A percentile compares a stretch with the other conserved stretches of the same genome.
These are phyloP conservation scores for Annulohypoxylon stygium DNA, from an alignment of 495 filamentous ascomycete species.

Conservation along the genomic window DNA sequence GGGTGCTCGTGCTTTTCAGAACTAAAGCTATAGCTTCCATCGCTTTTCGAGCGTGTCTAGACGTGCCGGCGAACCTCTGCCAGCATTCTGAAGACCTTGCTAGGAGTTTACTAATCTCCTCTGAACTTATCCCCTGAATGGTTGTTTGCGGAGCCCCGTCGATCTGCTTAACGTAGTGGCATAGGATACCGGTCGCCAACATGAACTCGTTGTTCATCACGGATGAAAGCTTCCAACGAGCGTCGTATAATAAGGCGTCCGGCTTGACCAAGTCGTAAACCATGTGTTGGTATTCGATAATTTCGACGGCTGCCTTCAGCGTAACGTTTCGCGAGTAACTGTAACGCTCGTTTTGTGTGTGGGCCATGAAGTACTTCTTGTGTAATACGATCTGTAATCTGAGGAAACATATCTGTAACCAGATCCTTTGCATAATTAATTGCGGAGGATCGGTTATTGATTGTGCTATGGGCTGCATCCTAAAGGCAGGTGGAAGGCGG, in stretches of 20 bases:
- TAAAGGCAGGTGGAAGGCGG: slow-evolving; percentile 52
- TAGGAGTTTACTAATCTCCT: slow-evolving; percentile 39
- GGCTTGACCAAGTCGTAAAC: slow-evolving; percentile 52
- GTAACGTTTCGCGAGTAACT: slow-evolving; percentile 49
- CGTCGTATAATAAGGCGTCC: slow-evolving; percentile 50
- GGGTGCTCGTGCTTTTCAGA: slow-evolving; percentile 22
- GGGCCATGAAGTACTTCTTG: slow-evolving; percentile 51
- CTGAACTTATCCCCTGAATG: slow-evolving; percentile 19
- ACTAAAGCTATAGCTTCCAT: slow-evolving; percentile 36
- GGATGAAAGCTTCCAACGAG: slow-evolving; percentile 54
- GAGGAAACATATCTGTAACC: slow-evolving; percentile 49
- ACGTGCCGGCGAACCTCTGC: slow-evolving; percentile 36
- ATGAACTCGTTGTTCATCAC: slow-evolving; percentile 55
- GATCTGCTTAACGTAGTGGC: slow-evolving; percentile 51
- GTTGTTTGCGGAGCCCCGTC: slow-evolving; percentile 15
- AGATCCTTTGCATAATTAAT: slow-evolving; percentile 51
- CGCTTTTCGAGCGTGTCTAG: slow-evolving; percentile 43
- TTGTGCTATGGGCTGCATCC: slow-evolving; percentile 52
- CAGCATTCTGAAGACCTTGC: slow-evolving; percentile 34
- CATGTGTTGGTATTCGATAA: slow-evolving; percentile 54
- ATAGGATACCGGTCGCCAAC: slow-evolving; percentile 55
- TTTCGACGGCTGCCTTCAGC: slow-evolving; percentile 51
- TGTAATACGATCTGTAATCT: slow-evolving; percentile 50
- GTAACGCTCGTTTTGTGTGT: slow-evolving; percentile 40
- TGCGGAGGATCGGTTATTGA: slow-evolving; percentile 53